Conservation (phyloP, 2,329 filamentous ascomycete genomes). For the Pyricularia sp. region DNA sequence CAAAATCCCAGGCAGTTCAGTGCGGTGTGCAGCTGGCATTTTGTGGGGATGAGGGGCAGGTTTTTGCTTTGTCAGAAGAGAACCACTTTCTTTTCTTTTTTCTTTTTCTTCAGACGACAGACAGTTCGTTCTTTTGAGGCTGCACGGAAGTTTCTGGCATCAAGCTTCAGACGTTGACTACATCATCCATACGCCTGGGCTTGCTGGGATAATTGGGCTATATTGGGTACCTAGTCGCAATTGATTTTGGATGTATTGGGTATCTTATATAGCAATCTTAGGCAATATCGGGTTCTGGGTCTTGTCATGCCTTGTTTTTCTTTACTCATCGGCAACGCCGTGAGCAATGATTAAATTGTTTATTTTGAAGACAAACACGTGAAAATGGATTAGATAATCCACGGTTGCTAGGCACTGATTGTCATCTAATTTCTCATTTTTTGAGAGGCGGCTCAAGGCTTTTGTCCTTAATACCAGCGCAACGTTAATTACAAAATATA, state of each 20-base stretch:
- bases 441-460: too few relatives aligned
- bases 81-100: not conserved
- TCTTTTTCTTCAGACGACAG: not conserved
- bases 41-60: not conserved
- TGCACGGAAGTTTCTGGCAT: not conserved
- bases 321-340: not conserved
- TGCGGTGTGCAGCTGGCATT: not conserved
- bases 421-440: not conserved
- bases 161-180: not conserved
- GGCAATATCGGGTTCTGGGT: not conserved
- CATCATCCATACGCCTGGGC: too few relatives aligned
- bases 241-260: not conserved
- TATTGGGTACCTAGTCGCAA: not conserved
- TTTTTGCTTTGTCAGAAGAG: too few relatives aligned
- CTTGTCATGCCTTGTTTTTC: not conserved
- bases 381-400: not conserved
- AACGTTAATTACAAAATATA: too few relatives aligned
- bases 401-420: not conserved
- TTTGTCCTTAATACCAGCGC: too few relatives aligned
- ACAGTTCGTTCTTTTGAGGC: not conserved
- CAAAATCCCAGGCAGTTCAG: not conserved
- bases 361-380: not conserved
- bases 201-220: not conserved
- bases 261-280: not conserved
- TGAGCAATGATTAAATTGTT: not conserved